Conservation (phyloP, 345 rosid genomes). For the Salix viminalis region DNA sequence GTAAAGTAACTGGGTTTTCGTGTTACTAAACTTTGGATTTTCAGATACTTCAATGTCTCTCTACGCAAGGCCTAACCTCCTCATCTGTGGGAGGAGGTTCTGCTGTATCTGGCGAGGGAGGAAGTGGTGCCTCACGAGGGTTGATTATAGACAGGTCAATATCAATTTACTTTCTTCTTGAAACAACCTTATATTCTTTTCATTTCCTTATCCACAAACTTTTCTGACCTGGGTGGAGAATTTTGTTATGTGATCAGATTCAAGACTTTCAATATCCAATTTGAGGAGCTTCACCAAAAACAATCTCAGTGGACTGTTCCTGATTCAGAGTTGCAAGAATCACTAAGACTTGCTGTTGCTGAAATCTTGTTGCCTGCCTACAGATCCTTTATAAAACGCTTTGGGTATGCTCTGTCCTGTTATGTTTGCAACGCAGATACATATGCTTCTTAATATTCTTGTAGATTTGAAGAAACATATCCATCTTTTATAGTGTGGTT, state of each 20-base stretch:
- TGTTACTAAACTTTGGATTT: not conserved
- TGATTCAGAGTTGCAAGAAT: constrained; percentile 90
- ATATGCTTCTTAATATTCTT: not conserved
- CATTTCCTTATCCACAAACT: not conserved
- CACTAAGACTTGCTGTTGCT: constrained; percentile 96
- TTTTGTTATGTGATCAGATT: constrained; percentile 48
- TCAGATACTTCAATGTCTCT: constrained; percentile 78
- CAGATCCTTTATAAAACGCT: constrained; percentile 82
- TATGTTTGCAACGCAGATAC: not conserved
- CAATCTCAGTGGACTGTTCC: constrained; percentile 99
- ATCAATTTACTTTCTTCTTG: not conserved
- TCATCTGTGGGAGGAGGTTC: constrained; percentile 97
- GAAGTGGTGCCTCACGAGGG: constrained; percentile 83
- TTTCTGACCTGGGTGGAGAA: constrained; percentile 18
- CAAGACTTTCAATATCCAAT: constrained; percentile 78
- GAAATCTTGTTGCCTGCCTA: constrained; percentile 97
- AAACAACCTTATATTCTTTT: not conserved
- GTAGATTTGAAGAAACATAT: not conserved
- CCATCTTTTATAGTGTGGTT: not conserved
- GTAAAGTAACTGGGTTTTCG: not conserved
- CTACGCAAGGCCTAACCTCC: constrained; percentile 83
- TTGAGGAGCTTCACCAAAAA: constrained; percentile 96
- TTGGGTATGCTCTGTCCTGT: constrained; percentile 46
- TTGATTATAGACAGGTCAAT: constrained; percentile 79
- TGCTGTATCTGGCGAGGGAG: constrained; percentile 54